Conservation (phyloP, 2,329 filamentous ascomycete genomes). For the Aureobasidium zeae region DNA sequence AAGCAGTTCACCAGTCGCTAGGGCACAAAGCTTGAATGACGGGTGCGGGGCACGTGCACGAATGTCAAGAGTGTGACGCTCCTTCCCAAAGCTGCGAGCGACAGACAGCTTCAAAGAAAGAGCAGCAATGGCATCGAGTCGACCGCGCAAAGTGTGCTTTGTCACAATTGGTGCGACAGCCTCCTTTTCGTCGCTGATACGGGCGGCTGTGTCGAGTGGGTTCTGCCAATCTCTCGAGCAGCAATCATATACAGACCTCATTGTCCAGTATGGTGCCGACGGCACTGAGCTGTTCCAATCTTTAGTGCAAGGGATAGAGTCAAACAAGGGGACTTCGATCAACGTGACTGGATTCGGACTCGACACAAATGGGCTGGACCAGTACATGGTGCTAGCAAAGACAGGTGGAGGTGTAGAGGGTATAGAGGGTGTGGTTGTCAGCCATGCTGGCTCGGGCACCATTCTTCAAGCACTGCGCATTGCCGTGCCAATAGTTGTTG, state of each 20-base stretch:
- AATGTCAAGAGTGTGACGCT: too few relatives aligned
- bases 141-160: conserved; percentile 51
- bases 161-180: conserved; percentile 91
- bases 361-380: conserved; percentile 48
- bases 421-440: conserved; percentile 65
- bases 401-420: conserved; percentile 31
- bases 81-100: too few relatives aligned
- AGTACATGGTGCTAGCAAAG: conserved; percentile 49
- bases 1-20: conserved; percentile 2
- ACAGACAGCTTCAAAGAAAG: conserved; percentile 1
- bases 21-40: conserved; percentile 7
- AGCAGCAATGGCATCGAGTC: background rate
- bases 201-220: conserved; percentile 49
- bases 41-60: background rate
- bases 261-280: conserved; percentile 72
- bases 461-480: conserved; percentile 74
- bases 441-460: conserved; percentile 84
- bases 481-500: conserved; percentile 70
- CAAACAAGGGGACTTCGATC: conserved; percentile 26
- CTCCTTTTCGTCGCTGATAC: conserved; percentile 63
- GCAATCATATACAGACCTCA: conserved; percentile 59
- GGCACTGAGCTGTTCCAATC: conserved; percentile 44
- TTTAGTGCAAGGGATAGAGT: conserved; percentile 16
- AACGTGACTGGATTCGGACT: conserved; percentile 57
- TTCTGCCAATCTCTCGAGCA: conserved; percentile 55